Percentiles rank a stretch among this genome's conserved stretches.
These are phyloP conservation scores for Erodium moschatum DNA, from an alignment of 441 rosid genomes.

Conservation along the genomic window DNA sequence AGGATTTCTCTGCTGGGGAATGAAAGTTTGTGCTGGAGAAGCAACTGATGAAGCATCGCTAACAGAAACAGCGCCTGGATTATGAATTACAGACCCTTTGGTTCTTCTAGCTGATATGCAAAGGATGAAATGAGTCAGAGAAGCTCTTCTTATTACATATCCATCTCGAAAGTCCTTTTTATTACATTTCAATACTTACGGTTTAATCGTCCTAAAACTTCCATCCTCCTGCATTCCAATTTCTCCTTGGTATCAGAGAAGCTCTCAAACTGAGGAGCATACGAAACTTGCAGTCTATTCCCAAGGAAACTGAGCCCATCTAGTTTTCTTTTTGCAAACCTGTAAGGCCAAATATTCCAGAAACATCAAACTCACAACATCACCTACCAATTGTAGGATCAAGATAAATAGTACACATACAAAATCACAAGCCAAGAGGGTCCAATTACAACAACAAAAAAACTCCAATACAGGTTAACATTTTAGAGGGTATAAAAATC, in stretches of 20 bases:
- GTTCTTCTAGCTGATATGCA: constrained; percentile 40
- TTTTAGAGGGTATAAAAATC: background rate
- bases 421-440: background rate
- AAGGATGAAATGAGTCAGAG: constrained; percentile 5
- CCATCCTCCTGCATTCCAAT: constrained; percentile 67
- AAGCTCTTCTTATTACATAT: background rate
- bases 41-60: constrained; percentile 20
- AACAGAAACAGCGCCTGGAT: constrained; percentile 11
- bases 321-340: constrained; percentile 84
- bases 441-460: background rate
- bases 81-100: constrained; percentile 26
- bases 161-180: background rate
- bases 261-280: constrained; percentile 74
- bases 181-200: constrained; percentile 31
- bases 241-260: constrained; percentile 58
- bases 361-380: constrained; percentile 3
- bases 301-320: constrained; percentile 73
- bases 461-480: background rate
- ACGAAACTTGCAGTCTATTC: constrained; percentile 55
- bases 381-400: background rate
- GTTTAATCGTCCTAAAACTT: constrained; percentile 55
- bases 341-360: constrained; percentile 14
- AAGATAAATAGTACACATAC: background rate
- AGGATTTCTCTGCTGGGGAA: constrained; percentile 23
- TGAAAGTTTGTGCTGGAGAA: constrained; percentile 24